Evolutionary conservation across 768 basidiomycete genomes (phyloP).

Genomic region (Termitomyces sp.): DNA sequence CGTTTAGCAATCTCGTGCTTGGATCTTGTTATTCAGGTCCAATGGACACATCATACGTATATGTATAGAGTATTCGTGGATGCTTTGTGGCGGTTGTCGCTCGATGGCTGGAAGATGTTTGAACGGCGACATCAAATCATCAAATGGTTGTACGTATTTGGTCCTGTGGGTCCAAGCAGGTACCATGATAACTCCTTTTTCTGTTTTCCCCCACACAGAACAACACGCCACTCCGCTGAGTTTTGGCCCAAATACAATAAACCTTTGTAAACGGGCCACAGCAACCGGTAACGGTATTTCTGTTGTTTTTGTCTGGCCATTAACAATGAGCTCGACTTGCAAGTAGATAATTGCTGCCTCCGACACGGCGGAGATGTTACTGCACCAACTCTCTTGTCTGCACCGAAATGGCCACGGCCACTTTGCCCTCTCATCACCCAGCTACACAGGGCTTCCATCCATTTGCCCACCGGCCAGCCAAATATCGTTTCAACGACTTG

Average conservation of each 20-base stretch:
- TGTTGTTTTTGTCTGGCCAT: neutral
- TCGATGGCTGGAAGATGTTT: neutral
- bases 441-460: neutral
- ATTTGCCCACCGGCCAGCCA: neutral
- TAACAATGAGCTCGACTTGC: neutral
- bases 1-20: neutral
- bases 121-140: neutral
- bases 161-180: neutral
- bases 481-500: neutral
- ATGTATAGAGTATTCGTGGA: neutral
- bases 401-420: neutral
- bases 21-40: neutral
- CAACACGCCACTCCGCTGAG: neutral
- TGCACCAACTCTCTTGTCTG: neutral
- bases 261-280: neutral
- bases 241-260: neutral
- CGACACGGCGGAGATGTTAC: neutral
- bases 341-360: neutral
- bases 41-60: neutral
- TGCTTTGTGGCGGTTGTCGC: neutral
- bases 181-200: neutral
- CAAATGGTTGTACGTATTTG: neutral
- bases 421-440: neutral
- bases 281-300: neutral
- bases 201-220: neutral